Conservation (phyloP, 1,139 yeast species). For the Zhuliangozyma parablackwelliae region DNA sequence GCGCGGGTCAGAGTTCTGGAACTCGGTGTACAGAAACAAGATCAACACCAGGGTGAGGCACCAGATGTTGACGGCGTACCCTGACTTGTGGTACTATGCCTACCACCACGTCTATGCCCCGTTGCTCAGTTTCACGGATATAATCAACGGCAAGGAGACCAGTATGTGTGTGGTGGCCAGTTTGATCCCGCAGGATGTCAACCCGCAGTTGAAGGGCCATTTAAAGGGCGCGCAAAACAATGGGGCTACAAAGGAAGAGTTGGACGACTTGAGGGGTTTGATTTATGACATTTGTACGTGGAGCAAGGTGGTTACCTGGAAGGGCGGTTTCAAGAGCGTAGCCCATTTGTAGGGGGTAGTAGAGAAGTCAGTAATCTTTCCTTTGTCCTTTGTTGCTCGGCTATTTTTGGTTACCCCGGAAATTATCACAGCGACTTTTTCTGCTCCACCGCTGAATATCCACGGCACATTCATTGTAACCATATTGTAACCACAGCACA, state of each 20-base stretch:
- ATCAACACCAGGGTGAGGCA: conserved; percentile 61
- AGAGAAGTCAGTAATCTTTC: no score
- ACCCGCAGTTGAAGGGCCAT: conserved; percentile 89
- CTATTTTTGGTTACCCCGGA: no score
- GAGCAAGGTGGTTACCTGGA: conserved; percentile 58
- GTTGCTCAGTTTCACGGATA: conserved; percentile 61
- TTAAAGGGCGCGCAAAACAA: conserved; percentile 77
- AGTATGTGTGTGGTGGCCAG: conserved; percentile 75
- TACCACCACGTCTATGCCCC: conserved; percentile 76
- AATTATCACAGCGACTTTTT: no score
- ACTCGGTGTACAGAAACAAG: conserved; percentile 64
- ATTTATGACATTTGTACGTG: conserved; percentile 66
- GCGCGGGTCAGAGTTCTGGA: conserved; percentile 70
- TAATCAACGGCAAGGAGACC: conserved; percentile 66
- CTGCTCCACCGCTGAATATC: no score
- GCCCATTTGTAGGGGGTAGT: conserved; percentile 43
- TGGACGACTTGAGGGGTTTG: conserved; percentile 55
- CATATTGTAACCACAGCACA: not conserved
- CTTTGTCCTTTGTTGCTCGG: no score
- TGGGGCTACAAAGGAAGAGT: conserved; percentile 66
- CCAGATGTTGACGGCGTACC: conserved; percentile 72
- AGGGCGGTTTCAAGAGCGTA: conserved; percentile 54
- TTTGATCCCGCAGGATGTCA: conserved; percentile 90
- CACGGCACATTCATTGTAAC: not conserved
- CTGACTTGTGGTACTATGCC: conserved; percentile 77